Evolutionary conservation across 2,329 filamentous ascomycete species (phyloP).

Genomic region (Talaromyces rugulosus): DNA sequence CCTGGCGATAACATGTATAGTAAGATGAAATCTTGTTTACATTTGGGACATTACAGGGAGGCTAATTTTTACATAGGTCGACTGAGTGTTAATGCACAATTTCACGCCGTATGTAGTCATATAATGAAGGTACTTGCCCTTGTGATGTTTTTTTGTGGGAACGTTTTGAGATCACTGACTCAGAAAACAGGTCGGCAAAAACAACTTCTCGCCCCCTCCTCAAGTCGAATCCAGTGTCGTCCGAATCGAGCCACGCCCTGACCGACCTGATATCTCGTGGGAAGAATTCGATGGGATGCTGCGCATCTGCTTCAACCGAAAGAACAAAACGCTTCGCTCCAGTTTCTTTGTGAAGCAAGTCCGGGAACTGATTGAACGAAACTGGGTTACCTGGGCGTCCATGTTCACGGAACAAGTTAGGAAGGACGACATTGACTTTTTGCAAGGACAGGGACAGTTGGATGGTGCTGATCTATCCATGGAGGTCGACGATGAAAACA

Average conservation of each 20-base stretch:
- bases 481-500: slow-evolving; percentile 22
- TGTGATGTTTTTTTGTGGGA: not conserved
- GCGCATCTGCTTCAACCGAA: slow-evolving; percentile 75
- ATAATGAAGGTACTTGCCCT: slow-evolving; percentile 42
- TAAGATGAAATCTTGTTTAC: not conserved
- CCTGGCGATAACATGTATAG: slow-evolving; percentile 87
- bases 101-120: slow-evolving; percentile 68
- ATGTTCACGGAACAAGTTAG: slow-evolving; percentile 12
- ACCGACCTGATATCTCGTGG: slow-evolving; percentile 81
- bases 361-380: slow-evolving; percentile 11
- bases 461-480: slow-evolving; percentile 28
- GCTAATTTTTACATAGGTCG: slow-evolving; percentile 39
- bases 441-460: slow-evolving; percentile 39
- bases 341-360: slow-evolving; percentile 64
- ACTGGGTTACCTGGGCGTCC: slow-evolving; percentile 13
- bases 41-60: not conserved
- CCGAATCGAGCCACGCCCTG: slow-evolving; percentile 80
- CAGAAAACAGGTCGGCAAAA: slow-evolving; percentile 63
- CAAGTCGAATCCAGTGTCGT: slow-evolving; percentile 90
- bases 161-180: not conserved
- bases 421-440: slow-evolving; percentile 11
- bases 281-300: slow-evolving; percentile 94
- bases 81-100: slow-evolving; percentile 89
- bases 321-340: slow-evolving; percentile 84
- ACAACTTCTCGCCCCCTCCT: slow-evolving; percentile 94